Evolutionary conservation across 148 eudicot species (phyloP), one percentile per base, ranked within the genome.

Genomic region (Nyssa sinensis): DNA sequence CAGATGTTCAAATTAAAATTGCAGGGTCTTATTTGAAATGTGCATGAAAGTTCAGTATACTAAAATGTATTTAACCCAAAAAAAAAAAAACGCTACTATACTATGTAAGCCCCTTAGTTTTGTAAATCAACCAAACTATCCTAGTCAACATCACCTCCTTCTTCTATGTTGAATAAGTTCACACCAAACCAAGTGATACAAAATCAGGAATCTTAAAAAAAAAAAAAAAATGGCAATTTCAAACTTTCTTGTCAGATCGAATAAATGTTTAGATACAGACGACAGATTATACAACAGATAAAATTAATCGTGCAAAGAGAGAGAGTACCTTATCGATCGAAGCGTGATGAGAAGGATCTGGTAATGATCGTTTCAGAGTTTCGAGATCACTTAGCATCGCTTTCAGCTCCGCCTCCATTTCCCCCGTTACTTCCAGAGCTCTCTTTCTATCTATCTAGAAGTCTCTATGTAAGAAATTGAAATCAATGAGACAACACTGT

Each of bases 321-420:
- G 25, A 29, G 49, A 1, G 0, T 71, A 87, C 98, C 90, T 81
- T 80, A 33, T 84, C 79, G 67, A 93, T 76, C 7, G 86, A 83
- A 86, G 74, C 31, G 16, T 77, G 88, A 53, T 68, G 86, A 76
- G 86, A 82, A 27, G 86, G 77, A 88, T 92, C 92, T 72, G 74
- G 67, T 17, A 80, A 72, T 39, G 91, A 87, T 53, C 64, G 84
- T 58, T 86, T 80, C 62, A 93, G 88, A 67, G 75, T 30, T 24
- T 88, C 74, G 27, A 93, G 87, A 83, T 87, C 90, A 60, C 64
- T 82, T 21, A 73, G 31, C 83, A 89, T 51, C 66, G 72, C 78
- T 69, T 79, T 81, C 66, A 93, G 83, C 74, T 84, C 95, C 29
- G 81, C 75, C 81, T 93, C 97, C 95, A 93, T 93, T 66, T 69